phyloP scores from a whole-genome alignment of 1,284 basidiomycete species.

The Tilletia horrida region DNA sequence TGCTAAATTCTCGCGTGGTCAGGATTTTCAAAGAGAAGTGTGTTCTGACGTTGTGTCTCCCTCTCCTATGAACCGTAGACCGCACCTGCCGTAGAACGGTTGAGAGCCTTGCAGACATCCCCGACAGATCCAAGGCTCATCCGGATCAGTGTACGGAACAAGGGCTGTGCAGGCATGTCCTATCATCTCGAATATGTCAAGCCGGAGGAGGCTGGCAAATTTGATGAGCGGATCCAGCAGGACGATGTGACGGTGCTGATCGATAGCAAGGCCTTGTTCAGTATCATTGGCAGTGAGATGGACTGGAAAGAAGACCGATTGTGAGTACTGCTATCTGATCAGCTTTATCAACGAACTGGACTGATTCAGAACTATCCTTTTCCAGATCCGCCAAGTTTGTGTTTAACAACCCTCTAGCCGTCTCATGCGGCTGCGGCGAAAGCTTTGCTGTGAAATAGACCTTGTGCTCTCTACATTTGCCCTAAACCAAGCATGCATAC shows the following conservation, averaged over 20 bases:
- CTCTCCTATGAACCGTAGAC: slow-evolving; percentile 68
- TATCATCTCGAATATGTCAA: slow-evolving; percentile 94
- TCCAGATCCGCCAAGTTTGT: slow-evolving; percentile 70
- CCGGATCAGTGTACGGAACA: slow-evolving; percentile 91
- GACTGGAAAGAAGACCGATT: slow-evolving; percentile 84
- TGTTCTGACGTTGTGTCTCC: not conserved
- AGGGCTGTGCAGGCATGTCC: slow-evolving; percentile 96
- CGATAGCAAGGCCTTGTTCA: slow-evolving; percentile 95
- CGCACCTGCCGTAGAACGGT: slow-evolving; percentile 66
- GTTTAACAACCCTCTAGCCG: slow-evolving; percentile 74
- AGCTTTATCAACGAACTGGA: not conserved
- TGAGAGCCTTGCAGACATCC: slow-evolving; percentile 64
- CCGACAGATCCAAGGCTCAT: slow-evolving; percentile 81
- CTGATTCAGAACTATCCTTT: not conserved
- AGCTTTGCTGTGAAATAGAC: slow-evolving; percentile 56
- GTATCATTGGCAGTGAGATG: slow-evolving; percentile 98
- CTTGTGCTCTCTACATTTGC: too few species aligned
- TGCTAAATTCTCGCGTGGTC: not conserved
- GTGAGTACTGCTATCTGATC: not conserved
- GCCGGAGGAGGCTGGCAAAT: slow-evolving; percentile 67
- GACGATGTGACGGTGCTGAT: slow-evolving; percentile 77
- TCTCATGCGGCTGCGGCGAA: slow-evolving; percentile 90
- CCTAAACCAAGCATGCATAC: too few species aligned
- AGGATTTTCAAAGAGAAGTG: too few species aligned
- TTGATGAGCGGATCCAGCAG: slow-evolving; percentile 89